These are phyloP conservation scores for Coniochaeta sp. DNA, from an alignment of 2,329 filamentous ascomycete species.

Conservation along the genomic window DNA sequence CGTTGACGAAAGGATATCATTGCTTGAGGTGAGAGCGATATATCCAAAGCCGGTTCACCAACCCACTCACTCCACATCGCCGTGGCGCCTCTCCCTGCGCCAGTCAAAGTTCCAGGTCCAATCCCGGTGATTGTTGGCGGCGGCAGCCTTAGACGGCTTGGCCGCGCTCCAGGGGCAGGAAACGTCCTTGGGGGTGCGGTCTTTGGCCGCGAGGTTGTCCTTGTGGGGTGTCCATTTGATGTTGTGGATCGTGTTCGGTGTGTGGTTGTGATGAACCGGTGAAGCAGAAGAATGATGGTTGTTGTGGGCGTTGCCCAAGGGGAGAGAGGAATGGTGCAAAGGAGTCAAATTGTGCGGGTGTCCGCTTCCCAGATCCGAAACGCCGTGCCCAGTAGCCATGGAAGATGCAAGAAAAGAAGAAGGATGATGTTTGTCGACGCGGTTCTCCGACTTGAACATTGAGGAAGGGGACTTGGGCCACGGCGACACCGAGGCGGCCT, in stretches of 20 bases:
- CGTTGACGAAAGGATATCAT: constrained; percentile 12
- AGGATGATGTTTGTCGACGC: constrained; percentile 21
- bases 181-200: constrained; percentile 41
- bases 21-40: too few relatives aligned
- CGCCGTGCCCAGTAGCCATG: constrained; percentile 31
- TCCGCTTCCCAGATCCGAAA: constrained; percentile 39
- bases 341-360: constrained; percentile 11
- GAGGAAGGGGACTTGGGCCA: constrained; percentile 32
- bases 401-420: constrained; percentile 20
- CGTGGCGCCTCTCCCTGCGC: constrained; percentile 55
- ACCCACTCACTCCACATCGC: constrained; percentile 94
- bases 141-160: constrained; percentile 10
- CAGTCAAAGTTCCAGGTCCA: constrained; percentile 42
- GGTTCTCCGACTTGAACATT: constrained; percentile 37
- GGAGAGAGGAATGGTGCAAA: constrained; percentile 15
- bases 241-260: constrained; percentile 12
- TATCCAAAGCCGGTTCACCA: constrained; percentile 73
- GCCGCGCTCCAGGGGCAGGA: constrained; percentile 51
- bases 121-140: constrained; percentile 33
- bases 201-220: constrained; percentile 34
- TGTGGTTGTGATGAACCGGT: constrained; percentile 9
- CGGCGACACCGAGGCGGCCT: too few relatives aligned
- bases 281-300: constrained; percentile 17
- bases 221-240: constrained; percentile 19
- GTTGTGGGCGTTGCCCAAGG: constrained; percentile 8